phyloP scores from a whole-genome alignment of 495 filamentous ascomycete genomes.

The Hypoxylon perforatum region DNA sequence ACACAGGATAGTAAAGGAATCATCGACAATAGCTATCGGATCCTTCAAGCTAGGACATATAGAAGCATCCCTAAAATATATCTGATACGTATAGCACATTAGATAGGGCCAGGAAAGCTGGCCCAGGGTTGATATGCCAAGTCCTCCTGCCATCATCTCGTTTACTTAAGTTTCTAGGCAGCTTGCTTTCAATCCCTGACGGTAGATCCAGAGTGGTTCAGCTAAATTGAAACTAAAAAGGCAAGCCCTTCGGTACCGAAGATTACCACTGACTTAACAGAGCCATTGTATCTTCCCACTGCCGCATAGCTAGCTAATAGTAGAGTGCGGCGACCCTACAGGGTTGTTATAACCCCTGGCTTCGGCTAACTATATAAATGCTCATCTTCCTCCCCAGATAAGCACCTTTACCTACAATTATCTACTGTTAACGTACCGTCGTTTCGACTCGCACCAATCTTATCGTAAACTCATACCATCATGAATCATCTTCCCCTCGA shows the following conservation, averaged over 20 bases:
- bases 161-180: neutral
- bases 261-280: constrained; percentile 4
- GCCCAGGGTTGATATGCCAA: neutral
- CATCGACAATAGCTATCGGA: neutral
- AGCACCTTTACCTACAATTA: constrained; percentile 1
- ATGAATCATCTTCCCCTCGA: neutral
- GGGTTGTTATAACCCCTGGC: neutral
- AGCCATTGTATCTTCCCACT: neutral
- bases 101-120: neutral
- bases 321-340: neutral
- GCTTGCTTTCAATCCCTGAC: neutral
- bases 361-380: constrained; percentile 4
- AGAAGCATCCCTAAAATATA: no score
- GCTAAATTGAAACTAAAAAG: neutral
- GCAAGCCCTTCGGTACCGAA: neutral
- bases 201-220: neutral
- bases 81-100: no score
- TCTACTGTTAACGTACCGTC: neutral
- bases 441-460: neutral
- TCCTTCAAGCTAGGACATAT: neutral
- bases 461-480: neutral
- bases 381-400: constrained; percentile 2
- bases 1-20: constrained; percentile 1
- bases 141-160: neutral
- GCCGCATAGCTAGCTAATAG: neutral